A percentile compares a stretch with the other conserved stretches of the same genome.
phyloP scores from a whole-genome alignment of 345 rosid species.

The Arabidopsis arenosa region DNA sequence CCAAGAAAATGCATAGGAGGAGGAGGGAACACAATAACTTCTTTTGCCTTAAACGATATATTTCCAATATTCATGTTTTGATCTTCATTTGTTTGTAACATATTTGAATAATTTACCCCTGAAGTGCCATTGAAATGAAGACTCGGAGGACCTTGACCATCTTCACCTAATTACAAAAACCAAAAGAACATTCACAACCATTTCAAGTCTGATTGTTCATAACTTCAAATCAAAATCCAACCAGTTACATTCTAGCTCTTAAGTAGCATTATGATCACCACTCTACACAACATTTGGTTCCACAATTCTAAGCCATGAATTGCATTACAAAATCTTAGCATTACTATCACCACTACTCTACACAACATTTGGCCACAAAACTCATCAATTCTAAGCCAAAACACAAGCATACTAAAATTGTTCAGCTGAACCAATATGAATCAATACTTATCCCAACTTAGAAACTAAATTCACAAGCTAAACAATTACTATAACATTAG shows the following conservation, averaged over 20 bases:
- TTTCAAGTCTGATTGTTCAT: not conserved
- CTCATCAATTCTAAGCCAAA: not conserved
- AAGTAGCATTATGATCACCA: constrained; percentile 12
- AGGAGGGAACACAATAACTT: constrained; percentile 50
- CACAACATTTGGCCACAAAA: not conserved
- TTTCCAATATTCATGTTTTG: constrained; percentile 35
- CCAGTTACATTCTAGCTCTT: constrained; percentile 8
- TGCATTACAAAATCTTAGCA: too few relatives aligned
- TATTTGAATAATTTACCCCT: constrained; percentile 35
- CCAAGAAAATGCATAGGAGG: constrained; percentile 82
- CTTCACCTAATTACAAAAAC: constrained; percentile 65
- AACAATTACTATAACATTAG: not conserved
- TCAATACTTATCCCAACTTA: not conserved
- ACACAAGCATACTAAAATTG: constrained; percentile 1
- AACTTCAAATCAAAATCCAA: not conserved
- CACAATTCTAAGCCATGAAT: constrained; percentile 8
- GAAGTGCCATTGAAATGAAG: constrained; percentile 51
- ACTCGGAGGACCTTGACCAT: constrained; percentile 53
- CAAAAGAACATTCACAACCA: constrained; percentile 15
- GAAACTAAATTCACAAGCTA: constrained; percentile 10
- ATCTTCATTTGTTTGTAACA: constrained; percentile 40
- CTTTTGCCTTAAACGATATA: constrained; percentile 38
- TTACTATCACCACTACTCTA: constrained; percentile 4
- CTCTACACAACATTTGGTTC: constrained; percentile 1
- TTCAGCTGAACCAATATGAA: constrained; percentile 1